These are phyloP conservation scores for Beauveria varroae DNA, from an alignment of 2,329 filamentous ascomycete genomes.

Conservation along the genomic window DNA sequence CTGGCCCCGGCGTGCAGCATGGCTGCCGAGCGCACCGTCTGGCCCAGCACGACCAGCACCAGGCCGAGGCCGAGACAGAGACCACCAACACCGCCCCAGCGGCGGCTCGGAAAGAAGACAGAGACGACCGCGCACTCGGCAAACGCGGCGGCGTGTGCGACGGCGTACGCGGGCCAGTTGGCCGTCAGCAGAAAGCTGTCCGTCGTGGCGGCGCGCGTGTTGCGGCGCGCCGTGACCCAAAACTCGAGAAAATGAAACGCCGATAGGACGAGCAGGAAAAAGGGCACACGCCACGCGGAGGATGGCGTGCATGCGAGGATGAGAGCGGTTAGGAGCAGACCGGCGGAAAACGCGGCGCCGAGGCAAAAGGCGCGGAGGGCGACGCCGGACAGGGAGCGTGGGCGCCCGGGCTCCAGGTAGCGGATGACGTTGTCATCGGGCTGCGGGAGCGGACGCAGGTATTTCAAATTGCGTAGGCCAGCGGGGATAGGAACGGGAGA, in stretches of 20 bases:
- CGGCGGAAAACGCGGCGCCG: conserved; percentile 35
- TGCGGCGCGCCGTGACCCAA: conserved; percentile 79
- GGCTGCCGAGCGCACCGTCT: conserved; percentile 67
- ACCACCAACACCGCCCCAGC: conserved; percentile 30
- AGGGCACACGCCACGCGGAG: conserved; percentile 53
- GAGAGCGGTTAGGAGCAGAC: conserved; percentile 21
- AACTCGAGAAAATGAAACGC: conserved; percentile 96
- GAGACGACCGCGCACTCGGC: conserved; percentile 62
- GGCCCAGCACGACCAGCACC: conserved; percentile 58
- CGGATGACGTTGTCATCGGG: conserved; percentile 22
- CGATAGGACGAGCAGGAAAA: conserved; percentile 62
- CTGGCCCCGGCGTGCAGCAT: conserved; percentile 86
- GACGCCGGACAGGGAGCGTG: conserved; percentile 53
- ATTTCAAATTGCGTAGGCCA: background rate
- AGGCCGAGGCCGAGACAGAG: conserved; percentile 51
- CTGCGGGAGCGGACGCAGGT: conserved; percentile 2
- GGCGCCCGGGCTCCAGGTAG: conserved; percentile 30
- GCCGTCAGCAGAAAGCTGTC: conserved; percentile 74
- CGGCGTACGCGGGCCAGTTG: conserved; percentile 78
- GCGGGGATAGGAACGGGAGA: background rate
- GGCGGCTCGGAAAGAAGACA: conserved; percentile 44
- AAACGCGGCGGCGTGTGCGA: conserved; percentile 70
- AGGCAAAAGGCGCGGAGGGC: conserved; percentile 50
- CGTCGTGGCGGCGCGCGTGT: conserved; percentile 64
- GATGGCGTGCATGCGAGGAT: conserved; percentile 31